Conservation (phyloP, 306 rosid genomes). For the Quercus rubra region DNA sequence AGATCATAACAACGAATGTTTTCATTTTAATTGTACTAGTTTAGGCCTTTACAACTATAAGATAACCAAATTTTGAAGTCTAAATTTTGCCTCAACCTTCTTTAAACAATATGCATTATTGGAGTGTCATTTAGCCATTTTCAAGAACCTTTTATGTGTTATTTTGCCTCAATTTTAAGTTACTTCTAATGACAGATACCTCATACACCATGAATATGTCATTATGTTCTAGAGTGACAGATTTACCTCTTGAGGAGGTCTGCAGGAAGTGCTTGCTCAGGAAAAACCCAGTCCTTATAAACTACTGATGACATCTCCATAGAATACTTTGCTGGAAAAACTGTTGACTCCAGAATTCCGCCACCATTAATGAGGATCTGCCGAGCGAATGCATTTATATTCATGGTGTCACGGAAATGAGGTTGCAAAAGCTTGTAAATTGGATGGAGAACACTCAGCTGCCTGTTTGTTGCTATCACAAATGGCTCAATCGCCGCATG, state of each 20-base stretch:
- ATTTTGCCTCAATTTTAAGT: background rate
- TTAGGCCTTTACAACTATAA: background rate
- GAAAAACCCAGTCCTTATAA: conserved; percentile 74
- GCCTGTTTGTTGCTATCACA: conserved; percentile 70
- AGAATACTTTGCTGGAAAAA: conserved; percentile 57
- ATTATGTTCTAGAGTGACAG: background rate
- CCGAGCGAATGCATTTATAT: conserved; percentile 65
- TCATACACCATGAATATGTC: background rate
- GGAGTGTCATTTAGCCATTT: background rate
- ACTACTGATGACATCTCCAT: conserved; percentile 66
- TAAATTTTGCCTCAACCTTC: background rate
- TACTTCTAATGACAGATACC: background rate
- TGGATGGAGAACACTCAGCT: conserved; percentile 79
- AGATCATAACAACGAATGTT: background rate
- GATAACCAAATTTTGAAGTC: background rate
- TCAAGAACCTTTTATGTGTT: background rate
- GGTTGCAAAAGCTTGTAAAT: conserved; percentile 69
- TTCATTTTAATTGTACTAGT: background rate
- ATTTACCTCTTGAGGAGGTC: conserved; percentile 80
- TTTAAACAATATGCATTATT: background rate
- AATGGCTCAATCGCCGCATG: conserved; percentile 86
- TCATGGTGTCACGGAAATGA: conserved; percentile 88
- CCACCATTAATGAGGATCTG: conserved; percentile 70
- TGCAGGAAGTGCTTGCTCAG: conserved; percentile 71
- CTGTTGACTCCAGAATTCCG: conserved; percentile 66